Conservation (phyloP, 345 rosid species). For the Passiflora organensis region DNA sequence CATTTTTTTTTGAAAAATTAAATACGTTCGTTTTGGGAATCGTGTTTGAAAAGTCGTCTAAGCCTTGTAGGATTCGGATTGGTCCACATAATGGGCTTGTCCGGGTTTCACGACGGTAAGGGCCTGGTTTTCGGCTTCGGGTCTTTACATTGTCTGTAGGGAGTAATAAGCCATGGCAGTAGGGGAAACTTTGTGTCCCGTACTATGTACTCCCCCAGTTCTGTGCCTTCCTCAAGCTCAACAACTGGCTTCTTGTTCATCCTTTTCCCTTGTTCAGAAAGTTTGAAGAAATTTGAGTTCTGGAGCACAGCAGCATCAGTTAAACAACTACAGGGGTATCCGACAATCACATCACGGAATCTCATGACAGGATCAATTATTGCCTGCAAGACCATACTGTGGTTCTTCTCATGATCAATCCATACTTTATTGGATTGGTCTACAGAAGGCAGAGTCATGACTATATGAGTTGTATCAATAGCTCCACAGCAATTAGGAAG, state of each 20-base stretch:
- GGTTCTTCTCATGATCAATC: conserved; percentile 62
- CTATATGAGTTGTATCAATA: conserved; percentile 56
- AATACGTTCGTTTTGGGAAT: no score
- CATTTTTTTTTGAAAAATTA: no score
- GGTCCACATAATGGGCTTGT: no score
- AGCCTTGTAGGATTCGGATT: no score
- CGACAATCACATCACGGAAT: conserved; percentile 55
- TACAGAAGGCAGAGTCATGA: conserved; percentile 59
- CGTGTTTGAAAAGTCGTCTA: no score
- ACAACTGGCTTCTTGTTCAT: conserved; percentile 40
- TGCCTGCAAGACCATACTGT: conserved; percentile 70
- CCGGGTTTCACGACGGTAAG: no score
- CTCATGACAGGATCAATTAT: conserved; percentile 66
- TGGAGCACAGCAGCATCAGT: conserved; percentile 52
- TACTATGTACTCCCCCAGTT: conserved; percentile 52
- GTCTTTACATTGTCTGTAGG: no score
- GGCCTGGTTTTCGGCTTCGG: no score
- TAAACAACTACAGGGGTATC: conserved; percentile 73
- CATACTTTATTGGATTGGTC: conserved; percentile 53
- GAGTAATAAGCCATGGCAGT: conserved; percentile 60
- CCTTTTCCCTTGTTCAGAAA: conserved; percentile 52
- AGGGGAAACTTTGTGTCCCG: conserved; percentile 60
- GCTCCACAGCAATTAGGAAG: conserved; percentile 67
- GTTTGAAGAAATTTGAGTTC: conserved; percentile 56
- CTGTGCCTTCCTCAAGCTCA: conserved; percentile 35